Evolutionary conservation across 2,329 filamentous ascomycete genomes (phyloP).

Genomic region (Colletotrichum graminicola): DNA sequence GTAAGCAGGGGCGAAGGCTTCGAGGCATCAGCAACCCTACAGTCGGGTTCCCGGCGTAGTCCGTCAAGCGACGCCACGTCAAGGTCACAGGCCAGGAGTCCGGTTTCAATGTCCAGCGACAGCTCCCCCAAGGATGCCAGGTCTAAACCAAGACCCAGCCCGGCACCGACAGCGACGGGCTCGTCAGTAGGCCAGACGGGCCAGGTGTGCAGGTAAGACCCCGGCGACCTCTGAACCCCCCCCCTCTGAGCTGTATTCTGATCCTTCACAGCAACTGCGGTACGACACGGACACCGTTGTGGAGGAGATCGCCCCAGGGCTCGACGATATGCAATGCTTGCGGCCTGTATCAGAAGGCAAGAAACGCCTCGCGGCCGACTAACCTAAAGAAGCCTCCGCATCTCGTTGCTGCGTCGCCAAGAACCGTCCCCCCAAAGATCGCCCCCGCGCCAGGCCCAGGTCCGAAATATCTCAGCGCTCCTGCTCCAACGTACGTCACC

Average conservation of each 20-base stretch:
- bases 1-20: constrained; percentile 11
- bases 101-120: constrained; percentile 35
- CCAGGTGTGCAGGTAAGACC: constrained; percentile 76
- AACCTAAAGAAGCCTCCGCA: constrained; percentile 84
- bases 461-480: constrained; percentile 57
- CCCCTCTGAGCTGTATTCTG: constrained; percentile 41
- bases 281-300: constrained; percentile 92
- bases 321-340: constrained; percentile 98
- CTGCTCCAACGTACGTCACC: constrained; percentile 78
- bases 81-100: constrained; percentile 39
- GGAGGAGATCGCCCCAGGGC: constrained; percentile 92
- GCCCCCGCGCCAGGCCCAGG: constrained; percentile 50
- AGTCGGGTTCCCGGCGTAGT: constrained; percentile 33
- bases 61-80: constrained; percentile 41
- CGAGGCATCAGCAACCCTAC: constrained; percentile 13
- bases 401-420: constrained; percentile 59
- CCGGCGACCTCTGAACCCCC: background rate
- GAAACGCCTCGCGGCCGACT: constrained; percentile 90
- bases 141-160: constrained; percentile 34
- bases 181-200: constrained; percentile 60
- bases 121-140: constrained; percentile 31
- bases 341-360: constrained; percentile 92
- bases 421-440: constrained; percentile 56
- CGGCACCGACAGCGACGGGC: constrained; percentile 30
- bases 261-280: constrained; percentile 82